Evolutionary conservation across 2,329 filamentous ascomycete genomes (phyloP).

Genomic region (Didymella lethalis): DNA sequence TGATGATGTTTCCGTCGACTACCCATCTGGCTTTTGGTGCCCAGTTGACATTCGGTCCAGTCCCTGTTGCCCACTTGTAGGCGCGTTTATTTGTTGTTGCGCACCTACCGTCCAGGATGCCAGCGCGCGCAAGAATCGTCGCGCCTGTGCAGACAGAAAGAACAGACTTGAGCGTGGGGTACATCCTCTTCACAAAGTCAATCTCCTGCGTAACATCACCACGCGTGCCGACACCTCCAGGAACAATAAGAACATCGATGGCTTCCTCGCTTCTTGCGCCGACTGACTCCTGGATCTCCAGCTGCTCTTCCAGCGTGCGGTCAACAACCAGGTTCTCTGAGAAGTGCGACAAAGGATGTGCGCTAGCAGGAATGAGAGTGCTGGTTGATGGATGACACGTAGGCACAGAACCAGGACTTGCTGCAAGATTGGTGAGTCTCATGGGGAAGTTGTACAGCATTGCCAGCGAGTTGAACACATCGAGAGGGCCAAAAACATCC

Average conservation of each 20-base stretch:
- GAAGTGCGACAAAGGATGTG: slow-evolving; percentile 29
- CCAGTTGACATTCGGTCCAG: slow-evolving; percentile 64
- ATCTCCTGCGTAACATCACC: slow-evolving; percentile 47
- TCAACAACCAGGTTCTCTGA: slow-evolving; percentile 30
- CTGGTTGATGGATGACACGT: slow-evolving; percentile 29
- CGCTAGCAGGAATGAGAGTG: slow-evolving; percentile 21
- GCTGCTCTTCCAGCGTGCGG: slow-evolving; percentile 28
- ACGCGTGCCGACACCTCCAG: slow-evolving; percentile 64
- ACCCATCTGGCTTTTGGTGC: slow-evolving; percentile 62
- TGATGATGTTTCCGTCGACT: slow-evolving; percentile 70
- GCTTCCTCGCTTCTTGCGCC: slow-evolving; percentile 17
- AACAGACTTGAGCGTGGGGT: slow-evolving; percentile 61
- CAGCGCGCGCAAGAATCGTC: slow-evolving; percentile 63
- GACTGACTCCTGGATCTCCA: slow-evolving; percentile 23
- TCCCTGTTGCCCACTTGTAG: slow-evolving; percentile 53
- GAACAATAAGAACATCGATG: slow-evolving; percentile 69
- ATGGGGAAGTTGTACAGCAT: slow-evolving; percentile 37
- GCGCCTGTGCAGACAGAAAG: slow-evolving; percentile 72
- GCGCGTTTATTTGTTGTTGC: slow-evolving; percentile 72
- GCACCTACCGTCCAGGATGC: slow-evolving; percentile 64
- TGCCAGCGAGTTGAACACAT: slow-evolving; percentile 51
- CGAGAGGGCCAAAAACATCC: slow-evolving; percentile 55
- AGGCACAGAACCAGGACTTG: slow-evolving; percentile 34
- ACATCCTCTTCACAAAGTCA: slow-evolving; percentile 58
- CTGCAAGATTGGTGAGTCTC: slow-evolving; percentile 38